A percentile compares a stretch with the other conserved stretches of the same genome.
Conservation (phyloP, 2,329 filamentous ascomycete species). For the Colletotrichum truncatum region DNA sequence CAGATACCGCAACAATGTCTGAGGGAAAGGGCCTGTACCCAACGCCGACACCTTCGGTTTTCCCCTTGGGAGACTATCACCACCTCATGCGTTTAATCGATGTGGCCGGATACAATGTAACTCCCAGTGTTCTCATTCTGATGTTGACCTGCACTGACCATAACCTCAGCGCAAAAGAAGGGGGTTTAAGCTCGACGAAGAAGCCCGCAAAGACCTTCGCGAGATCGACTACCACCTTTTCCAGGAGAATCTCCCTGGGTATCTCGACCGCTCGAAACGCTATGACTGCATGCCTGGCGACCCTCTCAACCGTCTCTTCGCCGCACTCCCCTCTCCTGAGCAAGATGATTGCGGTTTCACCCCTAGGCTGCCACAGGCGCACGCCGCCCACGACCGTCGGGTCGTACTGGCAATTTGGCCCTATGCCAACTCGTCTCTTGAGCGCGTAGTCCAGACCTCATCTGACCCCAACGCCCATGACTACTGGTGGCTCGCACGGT, state of each 20-base stretch:
- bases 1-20: background rate
- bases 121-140: background rate
- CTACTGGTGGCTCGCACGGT: conserved; percentile 23
- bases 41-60: background rate
- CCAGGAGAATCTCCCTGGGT: conserved; percentile 10
- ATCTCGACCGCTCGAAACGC: conserved; percentile 9
- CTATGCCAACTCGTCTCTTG: conserved; percentile 22
- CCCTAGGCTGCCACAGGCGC: background rate
- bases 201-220: background rate
- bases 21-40: background rate
- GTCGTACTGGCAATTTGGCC: conserved; percentile 27
- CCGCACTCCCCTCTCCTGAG: background rate
- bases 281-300: conserved; percentile 20
- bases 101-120: background rate
- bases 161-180: background rate
- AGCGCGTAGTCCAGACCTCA: conserved; percentile 1
- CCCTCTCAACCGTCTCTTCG: conserved; percentile 19
- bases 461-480: background rate
- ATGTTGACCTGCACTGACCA: background rate
- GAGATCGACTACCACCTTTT: conserved; percentile 21
- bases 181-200: background rate
- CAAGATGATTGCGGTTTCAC: conserved; percentile 5
- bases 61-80: background rate
- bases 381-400: background rate
- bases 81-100: conserved; percentile 4